These are phyloP conservation scores for Cladorrhinum sp. DNA, from an alignment of 2,329 filamentous ascomycete genomes.

Conservation along the genomic window DNA sequence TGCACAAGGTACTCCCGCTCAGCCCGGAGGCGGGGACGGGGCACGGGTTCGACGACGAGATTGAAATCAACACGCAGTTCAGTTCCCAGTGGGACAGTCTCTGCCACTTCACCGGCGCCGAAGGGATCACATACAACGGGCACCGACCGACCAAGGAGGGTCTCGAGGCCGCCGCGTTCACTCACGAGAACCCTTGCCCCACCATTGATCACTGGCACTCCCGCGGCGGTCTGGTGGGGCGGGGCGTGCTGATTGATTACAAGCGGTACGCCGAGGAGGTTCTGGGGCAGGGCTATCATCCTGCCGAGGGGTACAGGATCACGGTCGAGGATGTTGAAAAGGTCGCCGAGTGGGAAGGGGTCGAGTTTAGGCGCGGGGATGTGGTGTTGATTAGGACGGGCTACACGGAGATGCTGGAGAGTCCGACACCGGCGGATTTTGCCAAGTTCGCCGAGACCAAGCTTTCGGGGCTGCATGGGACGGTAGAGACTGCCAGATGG, in stretches of 20 bases:
- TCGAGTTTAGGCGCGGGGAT: constrained; percentile 63
- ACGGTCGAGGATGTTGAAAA: constrained; percentile 53
- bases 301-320: constrained; percentile 53
- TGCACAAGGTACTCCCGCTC: constrained; percentile 39
- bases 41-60: constrained; percentile 46
- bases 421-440: constrained; percentile 37
- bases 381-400: constrained; percentile 65
- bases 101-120: constrained; percentile 44
- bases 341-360: constrained; percentile 56
- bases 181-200: constrained; percentile 35
- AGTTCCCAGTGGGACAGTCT: constrained; percentile 57
- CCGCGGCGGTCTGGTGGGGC: constrained; percentile 50
- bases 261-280: constrained; percentile 36
- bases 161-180: constrained; percentile 30
- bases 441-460: constrained; percentile 32
- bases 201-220: constrained; percentile 51
- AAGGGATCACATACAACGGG: constrained; percentile 50
- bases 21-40: constrained; percentile 30
- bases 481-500: constrained; percentile 58
- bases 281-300: constrained; percentile 47
- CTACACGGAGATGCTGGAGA: constrained; percentile 56
- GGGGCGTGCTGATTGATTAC: constrained; percentile 58
- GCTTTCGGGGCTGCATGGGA: constrained; percentile 43
- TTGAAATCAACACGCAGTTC: constrained; percentile 55
- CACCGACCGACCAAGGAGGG: constrained; percentile 36